These are phyloP conservation scores for Aquanectria penicillioides DNA, from an alignment of 2,329 filamentous ascomycete genomes.

Conservation along the genomic window DNA sequence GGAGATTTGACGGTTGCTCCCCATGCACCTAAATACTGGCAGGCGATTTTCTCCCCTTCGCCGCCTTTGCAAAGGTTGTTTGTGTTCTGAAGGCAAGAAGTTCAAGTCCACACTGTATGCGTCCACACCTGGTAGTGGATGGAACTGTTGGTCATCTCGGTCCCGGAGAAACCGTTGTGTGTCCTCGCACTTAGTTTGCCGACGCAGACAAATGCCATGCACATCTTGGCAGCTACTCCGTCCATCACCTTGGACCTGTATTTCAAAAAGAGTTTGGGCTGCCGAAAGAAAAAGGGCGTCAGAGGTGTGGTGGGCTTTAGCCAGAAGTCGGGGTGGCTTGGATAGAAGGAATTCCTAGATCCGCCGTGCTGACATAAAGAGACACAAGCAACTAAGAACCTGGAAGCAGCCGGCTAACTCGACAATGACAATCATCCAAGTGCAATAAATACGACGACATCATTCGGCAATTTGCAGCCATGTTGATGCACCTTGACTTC, in stretches of 20 bases:
- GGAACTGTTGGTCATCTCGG: no score
- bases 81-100: no score
- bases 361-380: background rate
- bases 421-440: background rate
- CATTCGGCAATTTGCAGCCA: background rate
- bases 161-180: slow-evolving; percentile 19
- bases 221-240: slow-evolving; percentile 12
- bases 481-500: slow-evolving; percentile 5
- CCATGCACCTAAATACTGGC: no score
- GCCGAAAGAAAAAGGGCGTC: background rate
- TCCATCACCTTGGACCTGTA: no score
- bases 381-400: background rate
- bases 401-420: background rate
- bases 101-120: no score
- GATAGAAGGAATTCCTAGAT: slow-evolving; percentile 1
- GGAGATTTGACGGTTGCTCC: no score
- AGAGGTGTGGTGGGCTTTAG: slow-evolving; percentile 12
- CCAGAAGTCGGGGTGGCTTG: slow-evolving; percentile 15
- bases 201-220: slow-evolving; percentile 4
- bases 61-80: no score
- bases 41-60: no score
- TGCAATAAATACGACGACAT: background rate
- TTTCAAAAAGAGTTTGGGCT: no score
- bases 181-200: slow-evolving; percentile 4
- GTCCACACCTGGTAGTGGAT: no score